These are phyloP conservation scores for Pleomassaria siparia DNA, from an alignment of 2,329 filamentous ascomycete genomes.

Conservation along the genomic window DNA sequence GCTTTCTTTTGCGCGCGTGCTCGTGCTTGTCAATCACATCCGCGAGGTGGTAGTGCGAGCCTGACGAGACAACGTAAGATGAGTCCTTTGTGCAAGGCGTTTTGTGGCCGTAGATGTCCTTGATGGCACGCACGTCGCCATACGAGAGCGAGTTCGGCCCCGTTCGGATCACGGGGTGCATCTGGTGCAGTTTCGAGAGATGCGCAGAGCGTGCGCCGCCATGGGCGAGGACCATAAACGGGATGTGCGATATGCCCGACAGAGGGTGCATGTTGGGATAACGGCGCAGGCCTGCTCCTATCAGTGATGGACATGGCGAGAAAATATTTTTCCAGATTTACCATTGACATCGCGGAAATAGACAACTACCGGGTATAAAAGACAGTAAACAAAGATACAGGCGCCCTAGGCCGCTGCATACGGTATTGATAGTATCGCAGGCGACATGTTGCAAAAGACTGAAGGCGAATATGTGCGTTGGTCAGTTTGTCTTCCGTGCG, in stretches of 20 bases:
- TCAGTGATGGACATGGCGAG: conserved; percentile 3
- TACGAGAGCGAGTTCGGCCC: conserved; percentile 37
- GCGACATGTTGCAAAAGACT: conserved; percentile 16
- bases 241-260: conserved; percentile 51
- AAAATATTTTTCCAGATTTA: conserved; percentile 5
- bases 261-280: conserved; percentile 52
- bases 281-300: conserved; percentile 45
- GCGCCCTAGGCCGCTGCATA: conserved; percentile 28
- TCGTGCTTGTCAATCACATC: conserved; percentile 56
- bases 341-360: conserved; percentile 52
- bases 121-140: conserved; percentile 42
- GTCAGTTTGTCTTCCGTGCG: too few relatives aligned
- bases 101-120: conserved; percentile 56
- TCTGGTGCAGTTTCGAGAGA: conserved; percentile 50
- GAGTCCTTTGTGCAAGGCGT: conserved; percentile 54
- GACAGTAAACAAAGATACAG: conserved; percentile 37
- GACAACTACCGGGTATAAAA: conserved; percentile 44
- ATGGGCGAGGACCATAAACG: conserved; percentile 51
- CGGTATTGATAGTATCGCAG: conserved; percentile 16
- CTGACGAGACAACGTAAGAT: conserved; percentile 50
- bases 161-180: conserved; percentile 45
- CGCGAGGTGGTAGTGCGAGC: conserved; percentile 55
- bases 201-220: conserved; percentile 48
- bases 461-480: conserved; percentile 6
- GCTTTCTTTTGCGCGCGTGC: conserved; percentile 55